These are phyloP conservation scores for Massariosphaeria phaeospora DNA, from an alignment of 495 filamentous ascomycete genomes.

Conservation along the genomic window DNA sequence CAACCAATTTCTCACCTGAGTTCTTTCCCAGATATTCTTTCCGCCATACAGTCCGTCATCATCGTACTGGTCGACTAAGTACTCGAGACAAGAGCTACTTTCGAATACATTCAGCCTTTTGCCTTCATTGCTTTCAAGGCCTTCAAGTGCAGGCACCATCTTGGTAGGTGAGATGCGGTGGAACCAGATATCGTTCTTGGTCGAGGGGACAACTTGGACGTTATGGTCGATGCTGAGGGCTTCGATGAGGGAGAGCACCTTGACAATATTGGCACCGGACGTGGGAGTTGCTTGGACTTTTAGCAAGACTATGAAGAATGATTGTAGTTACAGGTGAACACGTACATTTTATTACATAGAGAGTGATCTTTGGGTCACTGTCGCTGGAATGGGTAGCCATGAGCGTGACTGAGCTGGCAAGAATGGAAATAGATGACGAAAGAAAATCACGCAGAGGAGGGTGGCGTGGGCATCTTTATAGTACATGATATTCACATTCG, in stretches of 20 bases:
- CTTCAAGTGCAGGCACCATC: conserved; percentile 14
- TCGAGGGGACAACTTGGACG: conserved; percentile 6
- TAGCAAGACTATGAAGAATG: too few relatives aligned
- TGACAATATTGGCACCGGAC: conserved; percentile 11
- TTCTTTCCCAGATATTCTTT: conserved; percentile 1
- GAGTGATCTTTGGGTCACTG: not conserved
- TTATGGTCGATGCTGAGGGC: conserved; percentile 6
- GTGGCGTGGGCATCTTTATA: too few relatives aligned
- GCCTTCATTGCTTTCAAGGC: too few relatives aligned
- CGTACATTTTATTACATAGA: not conserved
- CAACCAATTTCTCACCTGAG: conserved; percentile 11
- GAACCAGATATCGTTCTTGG: conserved; percentile 9
- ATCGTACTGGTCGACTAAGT: conserved; percentile 18
- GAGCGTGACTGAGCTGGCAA: too few relatives aligned
- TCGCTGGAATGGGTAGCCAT: too few relatives aligned
- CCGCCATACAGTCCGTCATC: conserved; percentile 10
- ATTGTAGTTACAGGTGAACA: not conserved
- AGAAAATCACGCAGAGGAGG: too few relatives aligned
- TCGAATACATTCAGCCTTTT: conserved; percentile 11
- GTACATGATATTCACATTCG: too few relatives aligned
- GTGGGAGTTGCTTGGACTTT: conserved; percentile 19
- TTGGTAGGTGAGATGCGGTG: conserved; percentile 5
- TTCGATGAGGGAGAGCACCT: conserved; percentile 20
- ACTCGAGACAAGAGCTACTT: conserved; percentile 17
- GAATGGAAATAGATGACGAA: too few relatives aligned